Evolutionary conservation across 441 rosid genomes (phyloP).

Genomic region (Flueggea neowawraea): DNA sequence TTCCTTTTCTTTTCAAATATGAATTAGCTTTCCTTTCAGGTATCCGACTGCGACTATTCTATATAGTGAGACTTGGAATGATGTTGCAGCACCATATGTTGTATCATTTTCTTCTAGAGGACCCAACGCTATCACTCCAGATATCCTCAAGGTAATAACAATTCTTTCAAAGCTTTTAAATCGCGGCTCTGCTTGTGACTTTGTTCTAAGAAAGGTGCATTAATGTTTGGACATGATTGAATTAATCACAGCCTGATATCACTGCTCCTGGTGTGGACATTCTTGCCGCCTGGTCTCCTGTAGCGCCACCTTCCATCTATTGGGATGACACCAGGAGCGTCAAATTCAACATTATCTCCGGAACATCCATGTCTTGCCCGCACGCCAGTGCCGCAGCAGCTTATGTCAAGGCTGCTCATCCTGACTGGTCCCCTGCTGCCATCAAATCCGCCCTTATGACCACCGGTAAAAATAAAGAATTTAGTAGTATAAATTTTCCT

Average conservation of each 20-base stretch:
- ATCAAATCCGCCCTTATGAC: conserved; percentile 81
- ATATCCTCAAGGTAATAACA: conserved; percentile 62
- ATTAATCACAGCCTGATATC: conserved; percentile 65
- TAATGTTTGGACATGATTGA: not conserved
- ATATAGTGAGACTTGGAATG: conserved; percentile 35
- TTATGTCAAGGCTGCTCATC: conserved; percentile 56
- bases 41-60: conserved; percentile 69
- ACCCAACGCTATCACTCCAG: conserved; percentile 55
- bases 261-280: conserved; percentile 83
- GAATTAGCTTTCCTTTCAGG: conserved; percentile 26
- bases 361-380: conserved; percentile 93
- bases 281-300: conserved; percentile 76
- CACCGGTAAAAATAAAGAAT: conserved; percentile 34
- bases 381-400: conserved; percentile 73
- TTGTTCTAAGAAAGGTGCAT: not conserved
- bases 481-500: not conserved
- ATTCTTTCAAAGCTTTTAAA: not conserved
- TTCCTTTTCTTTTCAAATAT: not conserved
- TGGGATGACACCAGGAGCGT: conserved; percentile 34
- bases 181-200: not conserved
- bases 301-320: conserved; percentile 17
- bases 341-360: conserved; percentile 57
- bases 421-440: conserved; percentile 64
- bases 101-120: conserved; percentile 83
- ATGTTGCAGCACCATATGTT: conserved; percentile 54